phyloP scores from a whole-genome alignment of 2,329 filamentous ascomycete genomes.

The Phyllosticta citribraziliensis region DNA sequence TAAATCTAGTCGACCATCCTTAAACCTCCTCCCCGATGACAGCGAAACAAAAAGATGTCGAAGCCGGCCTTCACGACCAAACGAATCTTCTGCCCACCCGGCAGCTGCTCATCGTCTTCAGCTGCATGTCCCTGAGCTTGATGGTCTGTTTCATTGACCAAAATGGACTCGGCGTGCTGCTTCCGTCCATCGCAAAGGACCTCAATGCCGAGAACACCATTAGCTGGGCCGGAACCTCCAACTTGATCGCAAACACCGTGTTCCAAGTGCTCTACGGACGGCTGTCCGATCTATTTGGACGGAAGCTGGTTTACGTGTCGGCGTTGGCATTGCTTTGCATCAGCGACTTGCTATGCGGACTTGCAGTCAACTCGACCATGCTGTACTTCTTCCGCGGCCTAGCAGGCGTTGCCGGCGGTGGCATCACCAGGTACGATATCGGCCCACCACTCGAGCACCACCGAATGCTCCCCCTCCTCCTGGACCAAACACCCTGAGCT shows the following conservation, averaged over 20 bases:
- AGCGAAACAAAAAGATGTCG: constrained; percentile 20
- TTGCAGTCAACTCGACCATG: constrained; percentile 46
- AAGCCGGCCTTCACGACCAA: constrained; percentile 44
- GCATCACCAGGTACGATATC: constrained; percentile 33
- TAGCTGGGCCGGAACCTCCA: constrained; percentile 45
- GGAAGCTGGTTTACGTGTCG: constrained; percentile 48
- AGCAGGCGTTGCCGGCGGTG: constrained; percentile 53
- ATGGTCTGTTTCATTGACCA: constrained; percentile 49
- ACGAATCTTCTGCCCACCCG: constrained; percentile 46
- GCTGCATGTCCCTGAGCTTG: constrained; percentile 42
- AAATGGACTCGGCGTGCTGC: constrained; percentile 41
- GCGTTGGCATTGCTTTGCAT: constrained; percentile 44
- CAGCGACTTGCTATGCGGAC: constrained; percentile 50
- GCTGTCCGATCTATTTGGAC: constrained; percentile 51
- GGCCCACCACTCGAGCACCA: constrained; percentile 14
- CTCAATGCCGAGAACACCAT: constrained; percentile 39
- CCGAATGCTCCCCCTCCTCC: constrained; percentile 23
- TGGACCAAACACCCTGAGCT: constrained; percentile 15
- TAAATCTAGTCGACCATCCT: background rate
- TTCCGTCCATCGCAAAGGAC: constrained; percentile 28
- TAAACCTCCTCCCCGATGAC: background rate
- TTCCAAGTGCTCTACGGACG: constrained; percentile 57
- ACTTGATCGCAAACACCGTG: constrained; percentile 48
- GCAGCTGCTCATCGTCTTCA: constrained; percentile 43
- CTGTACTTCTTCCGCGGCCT: constrained; percentile 53